Conservation (phyloP, 495 filamentous ascomycete species). For the Hypoxylon fuscum region DNA sequence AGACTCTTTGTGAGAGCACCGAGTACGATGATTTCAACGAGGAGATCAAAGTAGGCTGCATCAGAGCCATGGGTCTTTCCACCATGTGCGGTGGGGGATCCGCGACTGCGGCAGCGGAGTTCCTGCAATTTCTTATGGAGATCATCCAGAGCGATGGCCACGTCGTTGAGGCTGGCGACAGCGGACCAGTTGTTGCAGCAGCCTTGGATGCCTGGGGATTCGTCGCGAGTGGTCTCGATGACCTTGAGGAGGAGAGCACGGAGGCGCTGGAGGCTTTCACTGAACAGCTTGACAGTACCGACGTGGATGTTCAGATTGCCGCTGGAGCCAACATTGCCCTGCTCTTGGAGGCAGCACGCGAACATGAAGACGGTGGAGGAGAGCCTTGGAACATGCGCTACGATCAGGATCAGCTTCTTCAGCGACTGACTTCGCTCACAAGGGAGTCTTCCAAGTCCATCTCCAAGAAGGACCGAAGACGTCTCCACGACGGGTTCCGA, state of each 20-base stretch:
- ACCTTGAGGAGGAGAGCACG: slow-evolving; percentile 77
- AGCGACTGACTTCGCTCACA: slow-evolving; percentile 58
- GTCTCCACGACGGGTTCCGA: slow-evolving; percentile 77
- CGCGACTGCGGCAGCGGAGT: slow-evolving; percentile 71
- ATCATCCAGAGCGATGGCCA: slow-evolving; percentile 87
- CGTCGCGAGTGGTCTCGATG: slow-evolving; percentile 82
- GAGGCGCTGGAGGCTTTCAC: slow-evolving; percentile 84
- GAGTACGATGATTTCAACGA: slow-evolving; percentile 55
- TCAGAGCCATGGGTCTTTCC: slow-evolving; percentile 76
- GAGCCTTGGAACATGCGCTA: slow-evolving; percentile 56
- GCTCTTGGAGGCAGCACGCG: slow-evolving; percentile 81
- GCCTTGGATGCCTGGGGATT: slow-evolving; percentile 91
- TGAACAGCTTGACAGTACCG: slow-evolving; percentile 84
- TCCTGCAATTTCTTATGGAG: slow-evolving; percentile 85
- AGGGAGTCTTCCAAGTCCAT: slow-evolving; percentile 73
- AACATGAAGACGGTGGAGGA: slow-evolving; percentile 69
- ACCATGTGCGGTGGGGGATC: slow-evolving; percentile 83
- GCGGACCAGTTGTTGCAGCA: slow-evolving; percentile 77
- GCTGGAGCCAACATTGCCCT: slow-evolving; percentile 92
- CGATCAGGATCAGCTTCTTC: slow-evolving; percentile 69
- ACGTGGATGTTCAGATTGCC: slow-evolving; percentile 80
- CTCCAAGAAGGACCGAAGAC: slow-evolving; percentile 80
- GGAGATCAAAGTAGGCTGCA: slow-evolving; percentile 73
- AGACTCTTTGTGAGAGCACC: slow-evolving; percentile 74
- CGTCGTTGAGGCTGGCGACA: slow-evolving; percentile 76